Evolutionary conservation across 495 filamentous ascomycete species (phyloP).

Genomic region (Xylaria telfairii): DNA sequence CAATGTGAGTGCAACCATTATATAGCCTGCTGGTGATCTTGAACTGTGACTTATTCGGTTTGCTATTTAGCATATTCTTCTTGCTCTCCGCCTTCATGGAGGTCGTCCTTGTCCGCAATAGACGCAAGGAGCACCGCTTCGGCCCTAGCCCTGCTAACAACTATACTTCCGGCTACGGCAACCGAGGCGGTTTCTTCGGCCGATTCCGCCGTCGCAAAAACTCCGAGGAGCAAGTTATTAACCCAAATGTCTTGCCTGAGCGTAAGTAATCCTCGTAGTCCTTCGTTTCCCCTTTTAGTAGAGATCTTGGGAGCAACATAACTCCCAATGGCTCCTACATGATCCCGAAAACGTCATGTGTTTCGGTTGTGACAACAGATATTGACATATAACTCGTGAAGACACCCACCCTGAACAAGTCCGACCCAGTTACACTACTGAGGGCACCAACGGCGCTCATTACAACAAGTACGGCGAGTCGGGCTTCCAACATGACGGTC

Average conservation of each 20-base stretch:
- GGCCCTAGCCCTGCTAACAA: slow-evolving; percentile 78
- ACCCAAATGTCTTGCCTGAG: slow-evolving; percentile 45
- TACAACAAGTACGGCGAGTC: slow-evolving; percentile 39
- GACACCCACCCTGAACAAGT: slow-evolving; percentile 48
- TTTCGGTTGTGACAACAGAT: neutral
- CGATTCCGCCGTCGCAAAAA: slow-evolving; percentile 39
- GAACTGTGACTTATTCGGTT: slow-evolving; percentile 23
- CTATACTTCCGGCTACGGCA: slow-evolving; percentile 72
- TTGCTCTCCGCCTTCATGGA: slow-evolving; percentile 68
- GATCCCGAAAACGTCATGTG: neutral
- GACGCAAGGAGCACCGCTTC: slow-evolving; percentile 79
- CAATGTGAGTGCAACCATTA: slow-evolving; percentile 63
- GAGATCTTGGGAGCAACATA: neutral
- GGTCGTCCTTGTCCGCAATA: slow-evolving; percentile 67
- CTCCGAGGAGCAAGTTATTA: slow-evolving; percentile 22
- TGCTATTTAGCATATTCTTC: slow-evolving; percentile 66
- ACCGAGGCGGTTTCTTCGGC: slow-evolving; percentile 39
- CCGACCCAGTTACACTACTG: slow-evolving; percentile 49
- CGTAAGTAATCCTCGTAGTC: slow-evolving; percentile 26
- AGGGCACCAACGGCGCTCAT: slow-evolving; percentile 41
- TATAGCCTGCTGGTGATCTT: neutral
- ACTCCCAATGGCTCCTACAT: too few species aligned
- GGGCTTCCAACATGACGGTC: slow-evolving; percentile 34
- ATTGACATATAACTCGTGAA: neutral
- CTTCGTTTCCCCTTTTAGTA: neutral